Percentiles rank a stretch among this genome's conserved stretches.
phyloP scores from a whole-genome alignment of 192 early-diverging fungal genomes.

The Backusella circina region DNA sequence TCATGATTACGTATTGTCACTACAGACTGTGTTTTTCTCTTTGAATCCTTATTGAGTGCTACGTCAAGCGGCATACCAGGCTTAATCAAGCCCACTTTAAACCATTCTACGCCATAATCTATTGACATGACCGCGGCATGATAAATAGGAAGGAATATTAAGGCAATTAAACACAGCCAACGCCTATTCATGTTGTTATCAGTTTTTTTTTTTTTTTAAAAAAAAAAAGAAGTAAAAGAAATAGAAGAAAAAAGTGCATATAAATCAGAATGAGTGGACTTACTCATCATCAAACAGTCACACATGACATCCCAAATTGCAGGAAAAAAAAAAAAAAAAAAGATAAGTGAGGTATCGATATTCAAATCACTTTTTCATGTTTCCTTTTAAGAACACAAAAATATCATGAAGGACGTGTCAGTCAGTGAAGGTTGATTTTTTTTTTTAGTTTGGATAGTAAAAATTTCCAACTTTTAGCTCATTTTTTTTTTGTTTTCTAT shows the following conservation, averaged over 20 bases:
- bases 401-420: constrained; percentile 26
- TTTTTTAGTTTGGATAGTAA: background rate
- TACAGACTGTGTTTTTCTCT: constrained; percentile 87
- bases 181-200: background rate
- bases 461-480: background rate
- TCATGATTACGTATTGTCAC: constrained; percentile 81
- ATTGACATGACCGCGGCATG: constrained; percentile 86
- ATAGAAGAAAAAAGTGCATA: background rate
- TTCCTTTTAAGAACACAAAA: background rate
- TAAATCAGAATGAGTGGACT: background rate
- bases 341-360: background rate
- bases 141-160: background rate
- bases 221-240: background rate
- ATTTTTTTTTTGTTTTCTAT: too few species aligned
- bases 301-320: background rate
- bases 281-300: background rate
- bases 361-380: background rate
- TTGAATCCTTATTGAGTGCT: constrained; percentile 94
- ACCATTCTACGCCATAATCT: constrained; percentile 97
- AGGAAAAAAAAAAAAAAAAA: background rate
- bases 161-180: background rate
- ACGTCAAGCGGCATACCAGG: constrained; percentile 90
- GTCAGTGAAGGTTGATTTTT: constrained; percentile 29
- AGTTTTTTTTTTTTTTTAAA: too few species aligned
- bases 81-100: constrained; percentile 92